Evolutionary conservation across 169 alveolate species (phyloP).

Genomic region (Besnoitia besnoiti): DNA sequence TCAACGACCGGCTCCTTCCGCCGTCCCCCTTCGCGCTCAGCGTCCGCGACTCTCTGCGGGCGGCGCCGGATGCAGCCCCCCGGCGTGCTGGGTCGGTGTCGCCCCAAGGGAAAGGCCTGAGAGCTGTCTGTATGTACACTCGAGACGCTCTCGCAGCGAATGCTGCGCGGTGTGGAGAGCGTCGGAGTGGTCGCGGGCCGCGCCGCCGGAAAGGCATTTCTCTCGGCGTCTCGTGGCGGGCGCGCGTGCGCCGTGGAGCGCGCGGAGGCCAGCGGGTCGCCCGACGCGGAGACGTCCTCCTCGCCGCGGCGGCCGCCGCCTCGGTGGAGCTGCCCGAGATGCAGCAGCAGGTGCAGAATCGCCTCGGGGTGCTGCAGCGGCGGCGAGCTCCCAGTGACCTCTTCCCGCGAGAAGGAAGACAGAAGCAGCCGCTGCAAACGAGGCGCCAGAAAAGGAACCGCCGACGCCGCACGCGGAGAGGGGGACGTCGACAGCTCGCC

Average conservation of each 20-base stretch:
- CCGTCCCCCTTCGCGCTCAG: too few relatives aligned
- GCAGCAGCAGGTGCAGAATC: conserved; percentile 1
- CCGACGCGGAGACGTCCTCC: not conserved
- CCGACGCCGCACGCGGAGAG: not conserved
- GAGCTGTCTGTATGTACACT: conserved; percentile 3
- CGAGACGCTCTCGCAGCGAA: conserved; percentile 27
- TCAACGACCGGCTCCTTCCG: too few relatives aligned
- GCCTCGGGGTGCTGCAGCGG: conserved; percentile 25
- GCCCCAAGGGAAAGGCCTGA: not conserved
- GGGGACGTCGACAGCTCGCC: not conserved
- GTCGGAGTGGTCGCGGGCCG: not conserved
- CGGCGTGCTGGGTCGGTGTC: not conserved
- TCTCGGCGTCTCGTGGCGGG: not conserved
- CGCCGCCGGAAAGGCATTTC: not conserved
- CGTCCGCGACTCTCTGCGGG: too few relatives aligned
- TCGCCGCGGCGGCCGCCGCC: not conserved
- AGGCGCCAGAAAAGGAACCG: not conserved
- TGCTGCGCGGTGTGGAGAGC: not conserved
- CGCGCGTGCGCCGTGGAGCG: not conserved
- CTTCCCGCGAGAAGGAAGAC: not conserved
- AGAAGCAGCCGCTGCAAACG: conserved; percentile 19
- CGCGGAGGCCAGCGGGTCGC: not conserved
- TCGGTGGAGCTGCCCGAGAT: not conserved
- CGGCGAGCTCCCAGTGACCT: not conserved
- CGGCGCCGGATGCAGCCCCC: not conserved